A percentile compares a stretch with the other conserved stretches of the same genome.
phyloP scores from a whole-genome alignment of 2,329 filamentous ascomycete genomes.

The Xylariomycetidae sp. region DNA sequence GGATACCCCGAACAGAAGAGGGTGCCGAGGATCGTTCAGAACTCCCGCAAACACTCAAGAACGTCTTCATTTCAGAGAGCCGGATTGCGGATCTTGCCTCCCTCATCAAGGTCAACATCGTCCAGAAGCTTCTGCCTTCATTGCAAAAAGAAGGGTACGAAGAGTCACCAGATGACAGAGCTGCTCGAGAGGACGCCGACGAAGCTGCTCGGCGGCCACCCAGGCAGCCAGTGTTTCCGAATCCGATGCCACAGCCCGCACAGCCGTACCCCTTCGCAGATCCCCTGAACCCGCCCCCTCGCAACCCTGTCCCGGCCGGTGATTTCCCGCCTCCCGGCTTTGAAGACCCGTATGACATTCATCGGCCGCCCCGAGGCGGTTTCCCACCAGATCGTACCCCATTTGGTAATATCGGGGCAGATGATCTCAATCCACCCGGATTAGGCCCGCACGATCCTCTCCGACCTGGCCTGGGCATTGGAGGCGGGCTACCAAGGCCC shows the following conservation, averaged over 20 bases:
- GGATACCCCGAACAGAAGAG: slow-evolving; percentile 44
- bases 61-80: slow-evolving; percentile 69
- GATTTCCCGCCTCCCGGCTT: slow-evolving; percentile 86
- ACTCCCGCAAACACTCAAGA: slow-evolving; percentile 43
- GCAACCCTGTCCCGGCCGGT: slow-evolving; percentile 60
- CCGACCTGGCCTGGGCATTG: slow-evolving; percentile 59
- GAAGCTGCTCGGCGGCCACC: slow-evolving; percentile 37
- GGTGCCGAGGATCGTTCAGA: slow-evolving; percentile 47
- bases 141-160: slow-evolving; percentile 76
- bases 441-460: slow-evolving; percentile 83
- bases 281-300: slow-evolving; percentile 57
- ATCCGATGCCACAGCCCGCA: slow-evolving; percentile 53
- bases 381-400: slow-evolving; percentile 46
- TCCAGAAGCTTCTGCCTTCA: slow-evolving; percentile 78
- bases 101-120: slow-evolving; percentile 71
- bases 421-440: slow-evolving; percentile 83
- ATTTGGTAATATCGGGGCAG: slow-evolving; percentile 66
- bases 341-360: slow-evolving; percentile 87
- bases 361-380: slow-evolving; percentile 55
- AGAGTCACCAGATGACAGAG: slow-evolving; percentile 44
- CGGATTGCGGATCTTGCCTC: slow-evolving; percentile 64
- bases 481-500: slow-evolving; percentile 52
- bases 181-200: slow-evolving; percentile 36
- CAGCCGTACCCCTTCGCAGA: slow-evolving; percentile 65
- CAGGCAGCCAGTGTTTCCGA: slow-evolving; percentile 40